Conservation (phyloP, 768 basidiomycete genomes). For the Amanita pallidorosea region DNA sequence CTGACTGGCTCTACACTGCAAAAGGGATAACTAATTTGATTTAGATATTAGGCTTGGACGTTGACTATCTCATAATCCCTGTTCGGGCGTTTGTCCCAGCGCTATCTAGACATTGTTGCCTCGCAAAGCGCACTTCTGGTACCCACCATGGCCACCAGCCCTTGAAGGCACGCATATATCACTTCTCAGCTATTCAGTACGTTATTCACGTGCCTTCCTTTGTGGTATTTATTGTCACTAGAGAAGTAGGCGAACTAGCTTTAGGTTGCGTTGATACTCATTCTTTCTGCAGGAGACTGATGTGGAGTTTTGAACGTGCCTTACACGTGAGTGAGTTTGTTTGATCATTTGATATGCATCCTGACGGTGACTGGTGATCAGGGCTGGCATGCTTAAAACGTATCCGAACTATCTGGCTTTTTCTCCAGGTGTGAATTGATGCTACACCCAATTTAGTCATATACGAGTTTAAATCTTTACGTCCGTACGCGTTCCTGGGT, state of each 20-base stretch:
- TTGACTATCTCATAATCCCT: no score
- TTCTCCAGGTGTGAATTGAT: background rate
- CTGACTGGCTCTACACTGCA: background rate
- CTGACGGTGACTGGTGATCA: no score
- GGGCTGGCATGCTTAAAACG: no score
- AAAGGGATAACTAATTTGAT: no score
- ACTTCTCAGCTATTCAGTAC: background rate
- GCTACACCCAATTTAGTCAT: conserved; percentile 21
- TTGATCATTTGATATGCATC: no score
- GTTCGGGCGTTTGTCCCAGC: no score
- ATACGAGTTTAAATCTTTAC: conserved; percentile 25
- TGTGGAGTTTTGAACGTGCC: background rate
- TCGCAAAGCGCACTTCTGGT: no score
- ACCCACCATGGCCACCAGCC: background rate
- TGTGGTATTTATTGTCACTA: background rate
- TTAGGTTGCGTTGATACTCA: background rate
- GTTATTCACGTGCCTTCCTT: background rate
- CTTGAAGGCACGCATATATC: background rate
- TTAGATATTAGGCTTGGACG: no score
- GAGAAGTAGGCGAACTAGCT: no score
- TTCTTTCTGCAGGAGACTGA: background rate
- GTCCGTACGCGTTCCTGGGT: conserved; percentile 39
- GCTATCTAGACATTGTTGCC: no score
- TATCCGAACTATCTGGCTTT: background rate
- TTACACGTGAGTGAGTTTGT: background rate